Base-by-base conservation (phyloP, 306 rosid species). In the Lathyrus aphaca region DNA sequence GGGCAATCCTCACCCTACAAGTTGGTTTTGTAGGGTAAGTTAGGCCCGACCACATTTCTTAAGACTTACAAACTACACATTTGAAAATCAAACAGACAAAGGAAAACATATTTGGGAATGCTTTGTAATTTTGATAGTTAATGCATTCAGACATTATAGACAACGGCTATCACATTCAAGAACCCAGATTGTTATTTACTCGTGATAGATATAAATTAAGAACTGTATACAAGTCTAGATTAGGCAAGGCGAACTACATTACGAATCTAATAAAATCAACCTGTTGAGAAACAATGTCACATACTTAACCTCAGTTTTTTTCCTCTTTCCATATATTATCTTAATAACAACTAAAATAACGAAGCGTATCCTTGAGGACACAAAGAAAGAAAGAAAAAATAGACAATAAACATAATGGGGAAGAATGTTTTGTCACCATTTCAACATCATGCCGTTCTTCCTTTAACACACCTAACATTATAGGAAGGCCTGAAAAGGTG, bases 371-470 rank as follows among this genome's bases (percentile, higher is more conserved):
- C 59, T 67, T 68, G 10, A 71, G 51, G 35, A 70, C 30, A 69
- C 15, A 77, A 42, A 37, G 37, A 46, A 46, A 46, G 7, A 45
- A 5, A n/a, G 18, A 13, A 46, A 46, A 19, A 61, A 37, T 10
- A 57, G 58, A 66, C 14, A 57, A 54, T 40, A 66, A 17, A 59
- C 38, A 79, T 7, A 64, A 65, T 2, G 67, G 23, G 61, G 39
- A 77, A 63, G 74, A 77, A 51, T 60, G 48, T 37, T 61, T 66
- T 64, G 40, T 62, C 82, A 92, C 98, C 98, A 92, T 92, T 79
- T 92, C 98, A 79, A 86, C 84, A 76, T 90, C 98, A 64, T 92
- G 90, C 8, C 96, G 91, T 64, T 92, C 98, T 84, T 92, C 96
- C 78, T 85, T 92, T 58, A 92, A 70, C 45, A 92, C 86, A 5